Evolutionary conservation across 106 monocot genomes (phyloP).

Genomic region (Dendrobium officinale): DNA sequence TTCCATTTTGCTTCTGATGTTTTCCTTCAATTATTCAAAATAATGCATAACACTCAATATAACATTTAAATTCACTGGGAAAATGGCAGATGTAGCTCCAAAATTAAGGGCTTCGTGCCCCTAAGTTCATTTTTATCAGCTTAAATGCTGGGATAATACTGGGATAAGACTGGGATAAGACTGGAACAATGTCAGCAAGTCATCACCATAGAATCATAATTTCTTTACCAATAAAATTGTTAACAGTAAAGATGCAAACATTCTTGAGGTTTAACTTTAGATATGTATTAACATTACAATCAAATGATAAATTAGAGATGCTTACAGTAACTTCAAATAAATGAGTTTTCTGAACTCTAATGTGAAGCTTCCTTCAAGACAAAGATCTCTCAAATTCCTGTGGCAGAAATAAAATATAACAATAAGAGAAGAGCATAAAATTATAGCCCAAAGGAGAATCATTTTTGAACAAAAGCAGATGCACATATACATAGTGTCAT

Average conservation of each 20-base stretch:
- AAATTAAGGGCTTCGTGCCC: not conserved
- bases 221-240: not conserved
- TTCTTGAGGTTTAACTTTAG: not conserved
- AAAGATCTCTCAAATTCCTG: constrained; percentile 50
- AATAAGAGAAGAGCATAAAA: not conserved
- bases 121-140: too few species aligned
- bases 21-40: not conserved
- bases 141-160: too few species aligned
- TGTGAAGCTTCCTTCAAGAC: constrained; percentile 31
- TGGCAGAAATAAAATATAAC: constrained; percentile 11
- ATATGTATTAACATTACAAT: not conserved
- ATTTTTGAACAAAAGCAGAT: not conserved
- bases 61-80: too few species aligned
- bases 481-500: not conserved
- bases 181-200: not conserved
- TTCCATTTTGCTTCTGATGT: not conserved
- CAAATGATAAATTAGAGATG: not conserved
- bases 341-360: constrained; percentile 37
- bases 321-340: constrained; percentile 50
- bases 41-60: too few species aligned
- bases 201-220: not conserved
- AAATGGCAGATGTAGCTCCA: not conserved
- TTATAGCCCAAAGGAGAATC: not conserved
- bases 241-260: not conserved
- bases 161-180: too few species aligned